Base-by-base conservation (phyloP, 2,329 filamentous ascomycete species). In the Truncatella angustata region DNA sequence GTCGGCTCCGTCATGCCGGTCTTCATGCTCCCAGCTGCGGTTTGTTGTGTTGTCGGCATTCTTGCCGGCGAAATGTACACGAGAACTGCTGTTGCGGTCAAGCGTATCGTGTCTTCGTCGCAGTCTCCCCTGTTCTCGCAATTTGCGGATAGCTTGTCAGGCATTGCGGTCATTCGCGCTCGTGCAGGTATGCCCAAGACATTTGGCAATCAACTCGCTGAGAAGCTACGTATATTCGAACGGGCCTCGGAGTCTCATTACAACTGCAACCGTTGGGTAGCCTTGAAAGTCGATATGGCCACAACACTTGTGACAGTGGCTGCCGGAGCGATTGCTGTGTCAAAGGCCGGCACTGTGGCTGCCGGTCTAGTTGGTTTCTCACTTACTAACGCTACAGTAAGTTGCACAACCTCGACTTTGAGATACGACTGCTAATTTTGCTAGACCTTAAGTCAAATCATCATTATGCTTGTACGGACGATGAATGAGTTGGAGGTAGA, bases 401-500 rank as follows among this genome's bases (percentile, higher is more conserved):
- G 10, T 32, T 35, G 12, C 37, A 21, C 6, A 6, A 7, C 20
- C 4, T 26, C 4, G 6, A n/a, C 49, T 54, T 14, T 14, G 42
- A 4, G 5, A n/a, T 28, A 4, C 35, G 18, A 28, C 55, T 61
- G 50, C 63, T 26, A 7, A 7, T 12, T 11, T 26, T 11, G n/a
- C 9, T 24, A 67, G 64, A 66, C 75, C 0, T 65, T 82, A 18
- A 81, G 76, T 44, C 67, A 74, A 53, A 76, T 76, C 0, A 82
- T 82, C 37, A 59, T 83, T 21, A 63, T 71, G 24, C 60, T 83
- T 32, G 79, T 83, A 7, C 73, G 79, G 23, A 66, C 71, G 12
- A 77, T 80, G 70, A 83, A 83, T 54, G 77, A 82, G 55, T 68
- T 82, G 11, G 80, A 82, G 59, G 72, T 82, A 0, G 79, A 82